Conservation (phyloP, 2,329 filamentous ascomycete genomes). For the Verticillium klebahnii region DNA sequence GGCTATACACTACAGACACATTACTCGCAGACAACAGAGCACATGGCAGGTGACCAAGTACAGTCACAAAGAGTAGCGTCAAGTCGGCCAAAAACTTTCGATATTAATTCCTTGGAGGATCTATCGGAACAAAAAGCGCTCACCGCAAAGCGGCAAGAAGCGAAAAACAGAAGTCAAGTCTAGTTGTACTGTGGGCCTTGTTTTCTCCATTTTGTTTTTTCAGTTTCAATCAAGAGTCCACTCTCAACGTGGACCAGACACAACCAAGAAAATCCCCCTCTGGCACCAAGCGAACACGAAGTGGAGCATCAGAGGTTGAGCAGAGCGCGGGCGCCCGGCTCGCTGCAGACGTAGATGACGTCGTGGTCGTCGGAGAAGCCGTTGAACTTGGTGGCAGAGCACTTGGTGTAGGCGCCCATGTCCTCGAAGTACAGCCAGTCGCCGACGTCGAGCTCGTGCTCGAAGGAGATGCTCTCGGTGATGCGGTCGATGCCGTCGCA, state of each 20-base stretch:
- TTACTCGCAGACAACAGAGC: neutral
- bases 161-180: neutral
- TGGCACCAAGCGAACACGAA: neutral
- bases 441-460: slow-evolving; percentile 77
- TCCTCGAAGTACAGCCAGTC: slow-evolving; percentile 99
- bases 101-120: neutral
- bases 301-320: slow-evolving; percentile 32
- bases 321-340: slow-evolving; percentile 77
- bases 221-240: neutral
- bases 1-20: neutral
- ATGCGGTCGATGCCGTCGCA: slow-evolving; percentile 98
- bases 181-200: neutral
- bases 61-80: neutral
- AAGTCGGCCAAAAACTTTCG: neutral
- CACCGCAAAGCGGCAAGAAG: neutral
- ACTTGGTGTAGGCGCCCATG: slow-evolving; percentile 98
- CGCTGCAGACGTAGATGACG: slow-evolving; percentile 91
- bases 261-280: neutral
- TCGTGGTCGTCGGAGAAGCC: slow-evolving; percentile 92
- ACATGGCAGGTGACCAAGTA: neutral
- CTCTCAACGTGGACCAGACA: neutral
- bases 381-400: slow-evolving; percentile 96
- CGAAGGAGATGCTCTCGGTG: slow-evolving; percentile 72
- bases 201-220: neutral
- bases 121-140: neutral